Conservation (phyloP, 2,329 filamentous ascomycete genomes). For the Thielaviopsis ethacetica region DNA sequence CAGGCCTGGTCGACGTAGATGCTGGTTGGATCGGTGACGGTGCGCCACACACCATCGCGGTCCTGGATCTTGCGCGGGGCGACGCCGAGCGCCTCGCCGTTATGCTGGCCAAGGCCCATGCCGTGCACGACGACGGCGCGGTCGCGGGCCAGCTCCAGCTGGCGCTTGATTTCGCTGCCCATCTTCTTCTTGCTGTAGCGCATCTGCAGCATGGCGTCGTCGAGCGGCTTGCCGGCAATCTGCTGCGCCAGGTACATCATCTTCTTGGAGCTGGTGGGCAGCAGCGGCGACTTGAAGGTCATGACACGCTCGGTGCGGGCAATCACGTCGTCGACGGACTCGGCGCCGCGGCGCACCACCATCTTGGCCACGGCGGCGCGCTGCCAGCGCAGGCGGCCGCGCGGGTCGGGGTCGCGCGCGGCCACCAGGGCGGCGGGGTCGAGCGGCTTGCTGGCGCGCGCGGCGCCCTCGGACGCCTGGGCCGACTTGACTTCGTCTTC, state of each 20-base stretch:
- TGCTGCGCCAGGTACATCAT: slow-evolving; percentile 71
- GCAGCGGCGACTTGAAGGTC: slow-evolving; percentile 45
- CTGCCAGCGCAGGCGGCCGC: slow-evolving; percentile 57
- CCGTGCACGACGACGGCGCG: slow-evolving; percentile 62
- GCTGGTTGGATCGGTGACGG: slow-evolving; percentile 55
- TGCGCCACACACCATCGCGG: slow-evolving; percentile 58
- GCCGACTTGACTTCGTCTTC: slow-evolving; percentile 35
- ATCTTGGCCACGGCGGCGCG: slow-evolving; percentile 69
- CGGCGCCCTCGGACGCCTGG: slow-evolving; percentile 21
- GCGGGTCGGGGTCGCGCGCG: slow-evolving; percentile 58
- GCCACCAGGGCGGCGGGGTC: slow-evolving; percentile 12
- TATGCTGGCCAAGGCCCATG: slow-evolving; percentile 56
- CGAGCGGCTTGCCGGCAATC: slow-evolving; percentile 82
- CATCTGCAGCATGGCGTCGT: slow-evolving; percentile 91
- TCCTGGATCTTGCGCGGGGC: slow-evolving; percentile 42
- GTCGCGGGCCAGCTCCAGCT: slow-evolving; percentile 68
- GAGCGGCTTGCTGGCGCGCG: slow-evolving; percentile 13
- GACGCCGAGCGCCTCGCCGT: slow-evolving; percentile 13
- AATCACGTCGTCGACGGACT: slow-evolving; percentile 47
- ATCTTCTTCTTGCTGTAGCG: slow-evolving; percentile 88
- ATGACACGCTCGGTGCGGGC: slow-evolving; percentile 43
- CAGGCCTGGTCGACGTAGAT: slow-evolving; percentile 89
- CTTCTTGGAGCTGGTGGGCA: slow-evolving; percentile 87
- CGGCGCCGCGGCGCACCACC: slow-evolving; percentile 37
- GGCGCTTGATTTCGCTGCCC: slow-evolving; percentile 60